A percentile compares a stretch with the other conserved stretches of the same genome.
Conservation (phyloP, 164 flowering plant genomes). For the Dillenia suffruticosa region DNA sequence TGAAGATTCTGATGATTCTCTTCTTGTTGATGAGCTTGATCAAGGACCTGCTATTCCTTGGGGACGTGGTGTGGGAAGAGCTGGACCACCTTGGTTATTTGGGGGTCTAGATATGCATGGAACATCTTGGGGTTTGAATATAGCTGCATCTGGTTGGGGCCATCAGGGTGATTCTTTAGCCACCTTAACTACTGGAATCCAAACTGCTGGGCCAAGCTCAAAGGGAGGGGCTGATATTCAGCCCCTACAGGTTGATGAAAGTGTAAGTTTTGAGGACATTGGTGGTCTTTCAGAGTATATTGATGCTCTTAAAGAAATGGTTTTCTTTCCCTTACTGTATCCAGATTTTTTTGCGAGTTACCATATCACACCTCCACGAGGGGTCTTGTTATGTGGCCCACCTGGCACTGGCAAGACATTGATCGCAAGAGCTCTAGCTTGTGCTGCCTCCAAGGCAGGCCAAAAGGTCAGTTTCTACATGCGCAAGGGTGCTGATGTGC, state of each 20-base stretch:
- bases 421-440: slow-evolving; percentile 97
- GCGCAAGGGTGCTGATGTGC: slow-evolving; percentile 99
- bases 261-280: slow-evolving; percentile 91
- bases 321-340: slow-evolving; percentile 90
- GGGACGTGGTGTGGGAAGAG: slow-evolving; percentile 84
- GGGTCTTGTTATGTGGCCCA: slow-evolving; percentile 97
- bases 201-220: slow-evolving; percentile 99
- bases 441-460: slow-evolving; percentile 99
- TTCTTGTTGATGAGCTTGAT: slow-evolving; percentile 98
- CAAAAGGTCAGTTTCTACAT: slow-evolving; percentile 99
- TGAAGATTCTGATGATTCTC: slow-evolving; percentile 98
- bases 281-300: slow-evolving; percentile 96
- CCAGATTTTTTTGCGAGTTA: slow-evolving; percentile 97
- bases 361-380: slow-evolving; percentile 96
- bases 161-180: slow-evolving; percentile 81
- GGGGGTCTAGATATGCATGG: slow-evolving; percentile 94
- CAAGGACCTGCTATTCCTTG: slow-evolving; percentile 91
- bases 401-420: slow-evolving; percentile 99
- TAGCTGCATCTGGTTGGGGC: slow-evolving; percentile 99
- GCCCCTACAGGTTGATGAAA: slow-evolving; percentile 93
- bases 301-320: slow-evolving; percentile 98
- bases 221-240: slow-evolving; percentile 99
- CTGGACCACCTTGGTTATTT: slow-evolving; percentile 90
- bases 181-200: slow-evolving; percentile 66
- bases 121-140: slow-evolving; percentile 83